Base-by-base conservation (phyloP, 1,284 basidiomycete species). In the Somion occarium region DNA sequence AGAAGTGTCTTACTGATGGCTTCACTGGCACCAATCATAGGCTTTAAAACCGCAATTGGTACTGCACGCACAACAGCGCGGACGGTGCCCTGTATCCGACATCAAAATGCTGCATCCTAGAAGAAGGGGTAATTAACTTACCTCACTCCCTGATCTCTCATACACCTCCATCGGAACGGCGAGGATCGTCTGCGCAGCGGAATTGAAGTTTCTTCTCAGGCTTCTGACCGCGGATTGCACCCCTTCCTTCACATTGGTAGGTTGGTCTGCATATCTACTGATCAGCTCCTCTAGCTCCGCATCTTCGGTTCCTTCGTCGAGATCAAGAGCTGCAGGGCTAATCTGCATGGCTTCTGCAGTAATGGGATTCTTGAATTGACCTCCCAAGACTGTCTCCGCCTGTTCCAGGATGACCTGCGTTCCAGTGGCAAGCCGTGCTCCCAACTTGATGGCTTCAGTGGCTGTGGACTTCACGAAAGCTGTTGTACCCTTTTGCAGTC, bases 121-220 rank as follows among this genome's bases (percentile, higher is more conserved):
- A n/a, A n/a, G n/a, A n/a, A n/a, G n/a, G n/a, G n/a, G n/a, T 13
- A 19, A 43, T 5, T 11, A 13, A 71, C 79, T 65, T 60, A 90
- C 93, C 77, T 94, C 89, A 49, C 85, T 88, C 15, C 89, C 89
- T 12, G 90, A 88, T 53, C 88, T 78, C 68, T 99, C 96, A 61
- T 98, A 98, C 15, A 98, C 93, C 67, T 99, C 97, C 94, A 99
- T 98, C 0, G 96, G 96, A 1, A 99, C 93, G 0, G 97, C 96
- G 25, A 99, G 78, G 57, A 99, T 99, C 0, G 97, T 99, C 71
- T 99, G 96, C 12, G 96, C 97, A 2, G 96, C 96, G 26, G 89
- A 90, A 57, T 88, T 91, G 51, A 98, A 67, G 68, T 97, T 97
- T 60, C 73, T 83, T 52, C 80, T 82, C 59, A 99, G 68, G 59